Percentiles rank a stretch among this genome's conserved stretches.
Evolutionary conservation across 306 rosid genomes (phyloP).

Genomic region (Styphnolobium japonicum): DNA sequence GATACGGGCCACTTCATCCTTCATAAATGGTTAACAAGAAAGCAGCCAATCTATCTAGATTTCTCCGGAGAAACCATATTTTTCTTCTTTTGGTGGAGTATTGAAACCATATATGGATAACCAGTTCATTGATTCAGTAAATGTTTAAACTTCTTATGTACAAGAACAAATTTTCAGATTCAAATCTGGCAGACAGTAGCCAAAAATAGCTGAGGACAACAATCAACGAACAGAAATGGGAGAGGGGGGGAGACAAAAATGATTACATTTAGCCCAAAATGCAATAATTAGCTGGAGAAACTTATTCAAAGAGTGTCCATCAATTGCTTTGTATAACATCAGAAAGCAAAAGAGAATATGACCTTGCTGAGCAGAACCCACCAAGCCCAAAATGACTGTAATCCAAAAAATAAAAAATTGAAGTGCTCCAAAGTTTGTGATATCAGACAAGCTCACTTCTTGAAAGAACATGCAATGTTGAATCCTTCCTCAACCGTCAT

Average conservation of each 20-base stretch:
- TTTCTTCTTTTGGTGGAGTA: neutral
- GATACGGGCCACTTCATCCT: constrained; percentile 1
- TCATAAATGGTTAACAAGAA: neutral
- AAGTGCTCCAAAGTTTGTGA: constrained; percentile 1
- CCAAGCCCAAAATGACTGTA: neutral
- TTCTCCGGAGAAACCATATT: neutral
- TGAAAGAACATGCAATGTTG: constrained; percentile 9
- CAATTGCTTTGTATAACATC: constrained; percentile 19
- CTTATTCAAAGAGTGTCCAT: neutral
- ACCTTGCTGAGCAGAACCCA: constrained; percentile 12
- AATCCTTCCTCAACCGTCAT: constrained; percentile 18
- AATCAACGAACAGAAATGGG: neutral
- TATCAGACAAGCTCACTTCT: neutral
- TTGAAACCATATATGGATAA: neutral
- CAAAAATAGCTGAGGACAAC: neutral
- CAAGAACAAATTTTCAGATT: neutral
- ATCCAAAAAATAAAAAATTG: constrained; percentile 3
- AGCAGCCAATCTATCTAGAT: neutral
- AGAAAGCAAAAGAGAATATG: neutral
- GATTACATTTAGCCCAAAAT: neutral
- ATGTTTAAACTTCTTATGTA: constrained; percentile 1
- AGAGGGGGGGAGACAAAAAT: neutral
- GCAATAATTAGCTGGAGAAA: neutral
- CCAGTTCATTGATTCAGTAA: constrained; percentile 1
- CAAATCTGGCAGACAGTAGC: neutral